Evolutionary conservation across 352 stramenopile species (phyloP).

Genomic region (Phytophthora constricta): DNA sequence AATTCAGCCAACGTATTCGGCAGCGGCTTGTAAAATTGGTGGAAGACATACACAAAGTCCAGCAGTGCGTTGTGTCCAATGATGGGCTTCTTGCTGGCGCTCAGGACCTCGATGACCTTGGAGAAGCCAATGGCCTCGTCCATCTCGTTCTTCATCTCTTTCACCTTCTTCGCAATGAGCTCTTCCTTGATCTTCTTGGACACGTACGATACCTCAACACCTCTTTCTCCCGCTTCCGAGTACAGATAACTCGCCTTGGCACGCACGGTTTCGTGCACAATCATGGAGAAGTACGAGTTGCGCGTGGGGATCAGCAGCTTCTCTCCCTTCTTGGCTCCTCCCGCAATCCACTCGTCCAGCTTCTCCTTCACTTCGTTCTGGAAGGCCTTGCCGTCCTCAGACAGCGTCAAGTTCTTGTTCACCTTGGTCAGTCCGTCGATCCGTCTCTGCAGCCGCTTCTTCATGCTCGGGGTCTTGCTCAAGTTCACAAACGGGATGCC

Average conservation of each 20-base stretch:
- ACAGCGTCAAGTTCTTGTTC: slow-evolving; percentile 65
- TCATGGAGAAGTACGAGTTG: slow-evolving; percentile 80
- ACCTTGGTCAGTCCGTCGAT: slow-evolving; percentile 66
- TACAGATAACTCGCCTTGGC: slow-evolving; percentile 68
- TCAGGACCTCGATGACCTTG: slow-evolving; percentile 76
- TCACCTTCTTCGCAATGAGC: slow-evolving; percentile 52
- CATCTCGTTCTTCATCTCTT: slow-evolving; percentile 67
- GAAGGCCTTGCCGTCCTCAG: slow-evolving; percentile 50
- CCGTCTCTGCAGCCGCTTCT: slow-evolving; percentile 58
- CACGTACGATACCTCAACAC: slow-evolving; percentile 67
- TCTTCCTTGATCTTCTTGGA: slow-evolving; percentile 73
- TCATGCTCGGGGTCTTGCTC: slow-evolving; percentile 51
- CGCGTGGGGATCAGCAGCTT: slow-evolving; percentile 59
- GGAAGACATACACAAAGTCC: slow-evolving; percentile 87
- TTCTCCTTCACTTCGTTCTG: slow-evolving; percentile 53
- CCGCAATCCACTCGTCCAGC: slow-evolving; percentile 60
- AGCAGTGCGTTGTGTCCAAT: slow-evolving; percentile 85
- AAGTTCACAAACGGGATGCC: slow-evolving; percentile 82
- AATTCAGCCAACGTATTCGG: slow-evolving; percentile 73
- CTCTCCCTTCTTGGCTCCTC: slow-evolving; percentile 55
- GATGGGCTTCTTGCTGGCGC: slow-evolving; percentile 76
- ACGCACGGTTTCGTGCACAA: slow-evolving; percentile 70
- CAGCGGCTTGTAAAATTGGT: slow-evolving; percentile 85
- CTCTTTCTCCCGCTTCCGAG: slow-evolving; percentile 51
- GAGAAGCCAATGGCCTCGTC: slow-evolving; percentile 81